phyloP scores from a whole-genome alignment of 352 stramenopile species.

The Phytophthora sp. region DNA sequence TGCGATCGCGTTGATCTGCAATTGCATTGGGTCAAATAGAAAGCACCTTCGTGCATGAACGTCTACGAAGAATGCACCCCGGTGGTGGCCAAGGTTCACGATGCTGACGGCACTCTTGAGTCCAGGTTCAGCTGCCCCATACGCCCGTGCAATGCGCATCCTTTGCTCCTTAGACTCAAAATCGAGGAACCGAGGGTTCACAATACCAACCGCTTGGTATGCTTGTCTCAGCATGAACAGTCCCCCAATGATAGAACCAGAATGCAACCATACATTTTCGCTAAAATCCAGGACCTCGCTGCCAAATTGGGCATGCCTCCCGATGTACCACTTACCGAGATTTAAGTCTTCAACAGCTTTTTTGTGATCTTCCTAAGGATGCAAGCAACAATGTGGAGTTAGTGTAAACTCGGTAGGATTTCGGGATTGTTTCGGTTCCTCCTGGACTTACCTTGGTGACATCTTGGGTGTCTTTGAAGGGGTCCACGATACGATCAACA shows the following conservation, averaged over 20 bases:
- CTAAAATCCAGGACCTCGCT: constrained; percentile 12
- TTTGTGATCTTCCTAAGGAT: constrained; percentile 5
- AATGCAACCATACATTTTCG: constrained; percentile 14
- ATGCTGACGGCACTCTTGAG: neutral
- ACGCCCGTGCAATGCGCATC: neutral
- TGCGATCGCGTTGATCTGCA: neutral
- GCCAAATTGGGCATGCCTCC: constrained; percentile 2
- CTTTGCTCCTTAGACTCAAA: constrained; percentile 10
- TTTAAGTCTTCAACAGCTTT: neutral
- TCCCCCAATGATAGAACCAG: constrained; percentile 12
- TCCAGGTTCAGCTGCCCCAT: neutral
- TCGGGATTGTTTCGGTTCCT: neutral
- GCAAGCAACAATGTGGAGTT: neutral
- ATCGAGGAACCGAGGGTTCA: constrained; percentile 7
- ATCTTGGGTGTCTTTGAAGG: constrained; percentile 20
- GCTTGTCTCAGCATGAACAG: constrained; percentile 4
- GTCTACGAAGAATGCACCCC: constrained; percentile 7
- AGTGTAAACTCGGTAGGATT: neutral
- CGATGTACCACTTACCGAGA: neutral
- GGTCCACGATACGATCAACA: neutral
- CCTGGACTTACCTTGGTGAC: constrained; percentile 8
- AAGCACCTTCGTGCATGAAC: neutral
- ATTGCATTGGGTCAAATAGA: constrained; percentile 9
- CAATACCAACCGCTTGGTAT: constrained; percentile 1
- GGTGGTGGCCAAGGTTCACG: too few relatives aligned